Evolutionary conservation across 352 stramenopile species (phyloP).

Genomic region (Pythium sp.): DNA sequence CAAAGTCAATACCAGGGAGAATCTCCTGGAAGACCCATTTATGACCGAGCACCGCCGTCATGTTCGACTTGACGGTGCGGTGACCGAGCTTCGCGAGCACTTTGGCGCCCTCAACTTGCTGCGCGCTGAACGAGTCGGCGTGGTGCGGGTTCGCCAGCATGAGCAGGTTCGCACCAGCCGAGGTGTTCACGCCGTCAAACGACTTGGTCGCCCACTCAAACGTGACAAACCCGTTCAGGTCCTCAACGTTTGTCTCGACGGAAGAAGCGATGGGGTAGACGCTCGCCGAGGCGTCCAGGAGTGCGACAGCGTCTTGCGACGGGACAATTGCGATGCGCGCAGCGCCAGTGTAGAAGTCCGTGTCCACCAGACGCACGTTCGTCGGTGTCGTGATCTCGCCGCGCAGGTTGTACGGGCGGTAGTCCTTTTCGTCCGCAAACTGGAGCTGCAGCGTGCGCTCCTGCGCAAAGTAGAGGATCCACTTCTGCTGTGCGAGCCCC

Average conservation of each 20-base stretch:
- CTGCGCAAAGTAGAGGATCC: constrained; percentile 71
- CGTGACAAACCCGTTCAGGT: constrained; percentile 31
- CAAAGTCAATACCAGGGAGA: constrained; percentile 54
- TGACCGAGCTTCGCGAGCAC: constrained; percentile 53
- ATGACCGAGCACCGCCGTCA: constrained; percentile 66
- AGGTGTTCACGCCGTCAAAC: constrained; percentile 21
- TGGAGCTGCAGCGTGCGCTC: constrained; percentile 64
- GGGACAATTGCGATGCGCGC: constrained; percentile 63
- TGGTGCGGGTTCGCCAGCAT: constrained; percentile 82
- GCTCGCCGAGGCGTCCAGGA: constrained; percentile 47
- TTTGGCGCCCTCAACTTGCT: constrained; percentile 29
- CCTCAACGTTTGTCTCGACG: constrained; percentile 38
- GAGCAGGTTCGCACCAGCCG: constrained; percentile 32
- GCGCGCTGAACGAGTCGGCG: constrained; percentile 38
- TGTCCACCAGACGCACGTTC: constrained; percentile 65
- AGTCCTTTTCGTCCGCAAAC: constrained; percentile 65
- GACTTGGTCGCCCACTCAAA: constrained; percentile 63
- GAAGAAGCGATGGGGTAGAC: constrained; percentile 52
- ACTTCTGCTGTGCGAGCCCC: constrained; percentile 41
- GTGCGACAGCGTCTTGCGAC: constrained; percentile 19
- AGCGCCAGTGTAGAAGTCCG: constrained; percentile 58
- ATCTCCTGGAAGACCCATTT: constrained; percentile 61
- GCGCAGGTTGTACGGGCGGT: constrained; percentile 57
- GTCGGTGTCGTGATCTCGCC: constrained; percentile 72
- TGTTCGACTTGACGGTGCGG: constrained; percentile 77